Conservation (phyloP, 2,329 filamentous ascomycete genomes). For the Aspergillus candidus region DNA sequence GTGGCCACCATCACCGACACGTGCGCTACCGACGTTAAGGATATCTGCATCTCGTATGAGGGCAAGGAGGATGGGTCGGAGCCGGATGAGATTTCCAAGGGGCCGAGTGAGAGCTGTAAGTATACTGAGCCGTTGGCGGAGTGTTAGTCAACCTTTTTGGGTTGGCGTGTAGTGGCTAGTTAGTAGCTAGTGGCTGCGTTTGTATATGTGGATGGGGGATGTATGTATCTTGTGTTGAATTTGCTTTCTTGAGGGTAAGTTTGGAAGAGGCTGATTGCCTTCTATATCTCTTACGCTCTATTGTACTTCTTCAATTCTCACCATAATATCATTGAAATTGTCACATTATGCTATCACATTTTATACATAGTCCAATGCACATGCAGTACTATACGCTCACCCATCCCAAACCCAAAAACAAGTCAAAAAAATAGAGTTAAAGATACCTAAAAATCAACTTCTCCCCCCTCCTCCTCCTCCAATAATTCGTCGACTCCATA, state of each 20-base stretch:
- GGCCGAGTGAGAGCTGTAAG: slow-evolving; percentile 28
- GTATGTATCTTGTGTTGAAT: too few relatives aligned
- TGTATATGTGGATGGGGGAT: too few relatives aligned
- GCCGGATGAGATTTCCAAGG: slow-evolving; percentile 25
- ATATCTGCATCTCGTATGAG: slow-evolving; percentile 33
- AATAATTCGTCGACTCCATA: slow-evolving; percentile 21
- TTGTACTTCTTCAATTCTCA: not conserved
- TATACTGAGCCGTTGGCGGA: slow-evolving; percentile 3
- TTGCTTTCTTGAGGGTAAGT: too few relatives aligned
- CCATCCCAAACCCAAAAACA: not conserved
- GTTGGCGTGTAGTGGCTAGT: too few relatives aligned
- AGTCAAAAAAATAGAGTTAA: slow-evolving; percentile 1
- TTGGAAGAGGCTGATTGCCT: too few relatives aligned
- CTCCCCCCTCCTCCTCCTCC: slow-evolving; percentile 22
- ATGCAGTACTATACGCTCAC: not conserved
- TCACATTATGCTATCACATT: too few relatives aligned
- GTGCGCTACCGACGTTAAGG: slow-evolving; percentile 24
- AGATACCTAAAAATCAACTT: slow-evolving; percentile 24
- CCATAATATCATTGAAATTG: slow-evolving; percentile 1
- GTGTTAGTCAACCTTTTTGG: too few relatives aligned
- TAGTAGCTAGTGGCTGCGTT: too few relatives aligned
- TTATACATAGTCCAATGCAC: not conserved
- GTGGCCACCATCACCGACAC: slow-evolving; percentile 20
- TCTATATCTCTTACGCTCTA: too few relatives aligned
- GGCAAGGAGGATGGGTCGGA: slow-evolving; percentile 31